Conservation (phyloP, 2,329 filamentous ascomycete genomes). For the Fonsecaea pedrosoi region DNA sequence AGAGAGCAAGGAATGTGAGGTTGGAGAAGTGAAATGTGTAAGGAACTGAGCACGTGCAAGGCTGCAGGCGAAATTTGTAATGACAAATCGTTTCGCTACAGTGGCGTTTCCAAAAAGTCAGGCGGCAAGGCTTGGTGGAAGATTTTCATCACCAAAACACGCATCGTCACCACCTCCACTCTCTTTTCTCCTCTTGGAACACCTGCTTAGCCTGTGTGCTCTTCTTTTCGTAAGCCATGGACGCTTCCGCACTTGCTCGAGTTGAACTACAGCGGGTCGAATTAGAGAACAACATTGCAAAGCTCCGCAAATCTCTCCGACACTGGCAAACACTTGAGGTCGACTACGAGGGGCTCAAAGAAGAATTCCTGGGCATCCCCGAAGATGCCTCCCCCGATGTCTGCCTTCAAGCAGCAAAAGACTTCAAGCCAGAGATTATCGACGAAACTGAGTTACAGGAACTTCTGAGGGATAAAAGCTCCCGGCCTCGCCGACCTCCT, state of each 20-base stretch:
- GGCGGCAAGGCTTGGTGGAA: background rate
- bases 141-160: background rate
- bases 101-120: constrained; percentile 18
- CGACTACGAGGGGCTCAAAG: constrained; percentile 88
- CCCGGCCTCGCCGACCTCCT: constrained; percentile 55
- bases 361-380: constrained; percentile 71
- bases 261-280: constrained; percentile 76
- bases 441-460: constrained; percentile 61
- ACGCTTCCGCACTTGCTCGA: constrained; percentile 64
- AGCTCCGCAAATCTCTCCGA: constrained; percentile 76
- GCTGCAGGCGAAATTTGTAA: constrained; percentile 16
- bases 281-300: constrained; percentile 76
- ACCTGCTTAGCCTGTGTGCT: background rate
- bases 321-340: constrained; percentile 92
- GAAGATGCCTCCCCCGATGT: constrained; percentile 59
- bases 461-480: constrained; percentile 55
- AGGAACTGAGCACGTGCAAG: too few relatives aligned
- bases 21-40: background rate
- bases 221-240: constrained; percentile 34
- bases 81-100: constrained; percentile 14
- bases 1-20: background rate
- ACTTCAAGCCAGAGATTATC: constrained; percentile 55
- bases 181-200: background rate
- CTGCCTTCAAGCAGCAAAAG: constrained; percentile 56
- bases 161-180: background rate